A percentile compares a stretch with the other conserved stretches of the same genome.
Evolutionary conservation across 805 yeast species (phyloP).

Genomic region (Candida awuae): DNA sequence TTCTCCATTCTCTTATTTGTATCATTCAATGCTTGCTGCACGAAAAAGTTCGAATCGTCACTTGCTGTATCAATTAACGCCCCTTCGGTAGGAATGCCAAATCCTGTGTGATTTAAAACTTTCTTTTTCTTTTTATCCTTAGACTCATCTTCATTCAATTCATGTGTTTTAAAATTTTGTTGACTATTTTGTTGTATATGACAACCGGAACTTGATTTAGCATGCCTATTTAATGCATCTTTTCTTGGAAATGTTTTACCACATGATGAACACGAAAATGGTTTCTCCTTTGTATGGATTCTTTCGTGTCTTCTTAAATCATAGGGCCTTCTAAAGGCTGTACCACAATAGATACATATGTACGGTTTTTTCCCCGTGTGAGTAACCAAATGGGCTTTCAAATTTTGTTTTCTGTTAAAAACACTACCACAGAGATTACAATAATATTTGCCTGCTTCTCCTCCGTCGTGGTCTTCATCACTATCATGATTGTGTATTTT

Average conservation of each 20-base stretch:
- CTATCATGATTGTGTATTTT: not conserved
- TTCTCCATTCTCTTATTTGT: too few species aligned
- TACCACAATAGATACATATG: conserved; percentile 51
- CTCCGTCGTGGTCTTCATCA: conserved; percentile 8
- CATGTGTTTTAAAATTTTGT: too few species aligned
- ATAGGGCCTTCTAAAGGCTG: conserved; percentile 62
- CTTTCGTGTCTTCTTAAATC: conserved; percentile 62
- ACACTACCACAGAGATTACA: conserved; percentile 57
- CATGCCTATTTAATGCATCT: conserved; percentile 72
- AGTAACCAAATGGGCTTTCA: conserved; percentile 62
- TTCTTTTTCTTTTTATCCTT: too few species aligned
- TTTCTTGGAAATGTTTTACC: conserved; percentile 56
- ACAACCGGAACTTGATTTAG: conserved; percentile 33
- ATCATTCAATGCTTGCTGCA: conserved; percentile 5
- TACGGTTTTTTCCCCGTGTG: conserved; percentile 62
- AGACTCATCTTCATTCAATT: too few species aligned
- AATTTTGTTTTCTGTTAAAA: conserved; percentile 66
- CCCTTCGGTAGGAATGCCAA: too few species aligned
- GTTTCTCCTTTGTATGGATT: conserved; percentile 58
- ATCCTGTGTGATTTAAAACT: too few species aligned
- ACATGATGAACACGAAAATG: conserved; percentile 57
- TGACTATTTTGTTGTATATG: not conserved
- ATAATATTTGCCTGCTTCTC: conserved; percentile 35
- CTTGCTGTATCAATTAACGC: too few species aligned
- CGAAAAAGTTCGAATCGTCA: conserved; percentile 7